phyloP scores from a whole-genome alignment of 768 basidiomycete species.

The Scleroderma bovista region DNA sequence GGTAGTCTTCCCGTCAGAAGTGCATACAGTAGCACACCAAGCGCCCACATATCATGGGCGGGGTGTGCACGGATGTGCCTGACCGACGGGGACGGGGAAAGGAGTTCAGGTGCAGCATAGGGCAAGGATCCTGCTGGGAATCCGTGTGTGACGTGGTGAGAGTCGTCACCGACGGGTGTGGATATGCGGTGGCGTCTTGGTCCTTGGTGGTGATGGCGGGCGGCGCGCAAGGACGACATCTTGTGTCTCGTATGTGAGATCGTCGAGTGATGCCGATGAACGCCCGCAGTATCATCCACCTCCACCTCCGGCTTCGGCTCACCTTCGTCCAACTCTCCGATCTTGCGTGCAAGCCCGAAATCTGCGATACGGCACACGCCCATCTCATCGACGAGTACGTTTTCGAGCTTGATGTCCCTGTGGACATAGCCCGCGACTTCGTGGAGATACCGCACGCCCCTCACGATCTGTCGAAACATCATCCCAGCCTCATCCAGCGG shows the following conservation, averaged over 20 bases:
- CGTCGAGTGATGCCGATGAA: constrained; percentile 24
- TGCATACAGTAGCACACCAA: constrained; percentile 85
- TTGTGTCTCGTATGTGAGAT: constrained; percentile 22
- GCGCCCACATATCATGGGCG: constrained; percentile 93
- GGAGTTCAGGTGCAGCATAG: constrained; percentile 85
- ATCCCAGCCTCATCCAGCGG: constrained; percentile 75
- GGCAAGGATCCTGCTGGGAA: constrained; percentile 84
- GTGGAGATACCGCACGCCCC: constrained; percentile 80
- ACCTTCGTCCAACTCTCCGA: constrained; percentile 47
- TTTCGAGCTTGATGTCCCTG: constrained; percentile 95
- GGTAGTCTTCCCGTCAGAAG: constrained; percentile 83
- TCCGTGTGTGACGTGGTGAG: constrained; percentile 27
- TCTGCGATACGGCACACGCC: constrained; percentile 82
- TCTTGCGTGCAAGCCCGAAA: constrained; percentile 74
- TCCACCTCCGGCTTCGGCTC: too few species aligned
- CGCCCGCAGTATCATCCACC: constrained; percentile 12
- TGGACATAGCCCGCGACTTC: constrained; percentile 74
- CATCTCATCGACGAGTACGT: constrained; percentile 87
- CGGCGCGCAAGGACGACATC: constrained; percentile 9
- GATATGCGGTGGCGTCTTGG: constrained; percentile 48
- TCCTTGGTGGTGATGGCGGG: constrained; percentile 26
- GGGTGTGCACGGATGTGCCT: constrained; percentile 38
- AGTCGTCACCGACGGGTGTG: constrained; percentile 33
- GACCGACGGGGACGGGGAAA: constrained; percentile 53
- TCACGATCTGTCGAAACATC: constrained; percentile 83